These are phyloP conservation scores for Russula olivacea DNA, from an alignment of 768 basidiomycete genomes.

Conservation along the genomic window DNA sequence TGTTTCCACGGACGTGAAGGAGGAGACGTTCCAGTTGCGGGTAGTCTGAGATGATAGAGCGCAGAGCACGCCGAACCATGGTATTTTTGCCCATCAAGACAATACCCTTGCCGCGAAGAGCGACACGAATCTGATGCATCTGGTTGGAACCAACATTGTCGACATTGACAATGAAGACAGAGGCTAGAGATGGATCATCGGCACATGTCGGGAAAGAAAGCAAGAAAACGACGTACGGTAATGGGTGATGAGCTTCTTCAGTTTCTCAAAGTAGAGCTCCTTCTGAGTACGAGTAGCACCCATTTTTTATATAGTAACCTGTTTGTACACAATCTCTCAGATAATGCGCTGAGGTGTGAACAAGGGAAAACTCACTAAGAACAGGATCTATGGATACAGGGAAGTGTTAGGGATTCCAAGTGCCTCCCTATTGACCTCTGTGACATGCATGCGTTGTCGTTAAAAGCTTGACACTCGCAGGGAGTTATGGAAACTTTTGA, in stretches of 20 bases:
- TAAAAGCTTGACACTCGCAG: background rate
- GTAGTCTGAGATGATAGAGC: slow-evolving; percentile 80
- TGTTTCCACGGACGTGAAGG: slow-evolving; percentile 93
- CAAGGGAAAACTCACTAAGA: slow-evolving; percentile 8
- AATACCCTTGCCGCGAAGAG: slow-evolving; percentile 93
- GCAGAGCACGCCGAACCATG: slow-evolving; percentile 98
- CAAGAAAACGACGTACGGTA: slow-evolving; percentile 58
- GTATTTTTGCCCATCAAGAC: slow-evolving; percentile 99
- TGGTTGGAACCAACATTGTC: slow-evolving; percentile 99
- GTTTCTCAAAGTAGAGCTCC: slow-evolving; percentile 85
- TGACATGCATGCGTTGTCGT: slow-evolving; percentile 1
- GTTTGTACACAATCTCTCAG: slow-evolving; percentile 9
- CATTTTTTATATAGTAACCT: slow-evolving; percentile 47
- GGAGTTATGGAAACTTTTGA: slow-evolving; percentile 4
- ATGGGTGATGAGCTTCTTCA: slow-evolving; percentile 86
- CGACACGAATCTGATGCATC: slow-evolving; percentile 95
- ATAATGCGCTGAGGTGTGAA: background rate
- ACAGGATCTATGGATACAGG: slow-evolving; percentile 18
- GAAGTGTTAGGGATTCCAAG: slow-evolving; percentile 28
- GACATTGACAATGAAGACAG: slow-evolving; percentile 98
- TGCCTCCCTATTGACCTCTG: slow-evolving; percentile 96
- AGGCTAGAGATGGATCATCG: slow-evolving; percentile 48
- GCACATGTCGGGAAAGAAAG: background rate
- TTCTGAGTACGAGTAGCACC: slow-evolving; percentile 89
- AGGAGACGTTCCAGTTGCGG: slow-evolving; percentile 96